Evolutionary conservation across 768 basidiomycete species (phyloP).

Genomic region (Tulasnella sp.): DNA sequence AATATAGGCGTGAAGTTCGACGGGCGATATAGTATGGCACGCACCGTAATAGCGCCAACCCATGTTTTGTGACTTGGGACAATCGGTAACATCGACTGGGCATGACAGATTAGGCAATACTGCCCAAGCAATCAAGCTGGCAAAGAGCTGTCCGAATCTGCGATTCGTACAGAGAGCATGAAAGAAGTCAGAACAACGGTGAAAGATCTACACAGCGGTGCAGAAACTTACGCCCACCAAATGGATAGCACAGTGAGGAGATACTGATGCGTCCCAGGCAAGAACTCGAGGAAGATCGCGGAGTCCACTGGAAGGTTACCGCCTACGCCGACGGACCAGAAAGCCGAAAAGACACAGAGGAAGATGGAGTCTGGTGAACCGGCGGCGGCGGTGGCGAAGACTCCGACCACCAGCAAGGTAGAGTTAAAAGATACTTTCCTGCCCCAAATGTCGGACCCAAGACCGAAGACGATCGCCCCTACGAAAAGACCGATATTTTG

Average conservation of each 20-base stretch:
- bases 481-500: constrained; percentile 62
- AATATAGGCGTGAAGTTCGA: no score
- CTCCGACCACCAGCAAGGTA: constrained; percentile 53
- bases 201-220: no score
- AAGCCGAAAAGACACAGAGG: constrained; percentile 33
- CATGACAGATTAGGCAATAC: constrained; percentile 62
- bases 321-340: constrained; percentile 58
- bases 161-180: not conserved
- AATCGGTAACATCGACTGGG: constrained; percentile 28
- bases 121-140: constrained; percentile 58
- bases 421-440: constrained; percentile 56
- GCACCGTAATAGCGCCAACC: not conserved
- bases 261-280: no score
- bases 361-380: constrained; percentile 45
- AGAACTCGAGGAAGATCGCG: constrained; percentile 63
- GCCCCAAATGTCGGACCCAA: constrained; percentile 61
- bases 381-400: constrained; percentile 55
- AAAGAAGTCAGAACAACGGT: no score
- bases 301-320: constrained; percentile 68
- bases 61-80: constrained; percentile 47
- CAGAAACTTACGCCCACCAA: constrained; percentile 47
- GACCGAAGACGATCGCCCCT: constrained; percentile 53
- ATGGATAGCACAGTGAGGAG: constrained; percentile 62
- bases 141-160: constrained; percentile 52
- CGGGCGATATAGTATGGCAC: no score